Evolutionary conservation across 192 early-diverging fungal species (phyloP), one percentile per base, ranked within the genome.

Genomic region (Podila minutissima): DNA sequence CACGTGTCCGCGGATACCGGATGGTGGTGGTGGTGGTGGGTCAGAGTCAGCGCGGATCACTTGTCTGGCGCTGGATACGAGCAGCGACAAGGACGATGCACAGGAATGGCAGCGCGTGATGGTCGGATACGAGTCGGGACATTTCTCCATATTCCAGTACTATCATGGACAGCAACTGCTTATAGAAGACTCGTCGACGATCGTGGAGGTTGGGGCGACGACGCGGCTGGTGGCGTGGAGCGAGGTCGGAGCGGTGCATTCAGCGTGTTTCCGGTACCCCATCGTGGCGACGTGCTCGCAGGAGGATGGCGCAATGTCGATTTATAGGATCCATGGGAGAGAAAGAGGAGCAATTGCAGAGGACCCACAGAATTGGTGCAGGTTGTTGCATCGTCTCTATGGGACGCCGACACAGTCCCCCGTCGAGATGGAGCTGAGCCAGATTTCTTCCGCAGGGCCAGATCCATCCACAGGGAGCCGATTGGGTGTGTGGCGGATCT

Each of bases 81-180:
- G 64, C 20, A 33, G 28, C 10, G 12, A 26, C 32, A 61, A 11
- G 3, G 50, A 32, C 33, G n/a, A 11, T 6, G 17, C 33, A 17
- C 48, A 26, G 15, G 64, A 26, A 4, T 71, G 75, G 68, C 77
- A 81, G 62, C 72, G 67, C 5, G 77, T 69, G 55, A 62, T 81
- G 71, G 71, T 81, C 17, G 77, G 70, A 50, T 73, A 69, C 26
- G 46, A 51, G 10, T 69, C 77, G 10, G 77, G 77, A 4, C 77
- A 81, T n/a, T 73, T 81, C 46, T 64, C 77, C 2, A 46, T 81
- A 22, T 81, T 81, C 59, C 71, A 72, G 26, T 81, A 81, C 35
- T 8, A 37, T 1, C 41, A 35, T 13, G 26, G 22, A n/a, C 4
- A 49, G 32, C 17, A 20, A 55, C 59, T 15, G 0, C 60, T 20